Base-by-base conservation (phyloP, 1,139 yeast genomes). In the Arxiozyma telluris region DNA sequence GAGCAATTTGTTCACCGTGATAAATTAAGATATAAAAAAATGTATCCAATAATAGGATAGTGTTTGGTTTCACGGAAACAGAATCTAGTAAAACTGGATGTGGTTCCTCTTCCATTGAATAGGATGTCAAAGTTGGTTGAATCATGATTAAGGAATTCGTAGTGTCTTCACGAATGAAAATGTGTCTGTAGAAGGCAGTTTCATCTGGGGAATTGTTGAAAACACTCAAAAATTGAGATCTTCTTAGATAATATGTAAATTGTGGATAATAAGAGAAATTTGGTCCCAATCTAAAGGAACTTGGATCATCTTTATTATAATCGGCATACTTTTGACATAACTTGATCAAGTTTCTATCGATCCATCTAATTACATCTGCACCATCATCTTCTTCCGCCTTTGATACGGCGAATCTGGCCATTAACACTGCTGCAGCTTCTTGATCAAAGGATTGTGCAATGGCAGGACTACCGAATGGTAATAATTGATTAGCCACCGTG, bases 121-220 rank as follows among this genome's bases (percentile, higher is more conserved):
- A 91, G 47, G 96, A 82, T 4, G 95, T 87, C 69, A 91, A 79
- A 0, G 98, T 89, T 56, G 98, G 98, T 74, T 91, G 98, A 63
- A 91, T 91, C 97, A 91, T 91, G 60, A 90, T 87, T 68, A 91
- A 77, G n/a, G 98, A 87, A 72, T 91, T 93, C 59, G 86, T 84
- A 53, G 93, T 85, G 69, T 93, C 97, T 70, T 93, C 97, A 60
- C 91, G 83, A 66, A 89, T 80, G 68, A 93, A 80, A 44, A 90
- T 88, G 71, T 93, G 98, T 70, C 97, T 84, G 74, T 91, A 91
- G 71, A 90, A 93, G 43, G 98, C 97, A 53, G 98, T 91, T 76
- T 93, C 98, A 76, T 93, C 98, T 1, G 98, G 98, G 21, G 98
- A 91, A 73, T 93, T 91, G 73, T 93, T 93, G 77, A 93, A 93